Percentiles rank a stretch among this genome's conserved stretches.
phyloP scores from a whole-genome alignment of 2,329 filamentous ascomycete species.

The Exophiala mesophila region DNA sequence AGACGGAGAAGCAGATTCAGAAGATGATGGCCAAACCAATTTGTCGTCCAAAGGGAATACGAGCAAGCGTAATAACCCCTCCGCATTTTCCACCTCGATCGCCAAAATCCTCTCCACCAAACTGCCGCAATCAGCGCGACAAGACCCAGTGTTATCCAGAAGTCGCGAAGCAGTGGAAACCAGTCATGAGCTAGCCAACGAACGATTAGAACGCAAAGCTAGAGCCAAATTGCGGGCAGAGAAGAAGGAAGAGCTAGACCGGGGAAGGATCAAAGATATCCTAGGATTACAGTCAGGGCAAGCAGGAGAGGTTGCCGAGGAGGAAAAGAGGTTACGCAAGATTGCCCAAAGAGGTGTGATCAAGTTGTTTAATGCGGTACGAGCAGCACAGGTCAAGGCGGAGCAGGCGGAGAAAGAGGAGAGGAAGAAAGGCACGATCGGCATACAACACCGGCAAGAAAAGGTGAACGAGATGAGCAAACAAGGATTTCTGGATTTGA shows the following conservation, averaged over 20 bases:
- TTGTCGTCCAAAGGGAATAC: slow-evolving; percentile 31
- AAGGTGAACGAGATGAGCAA: slow-evolving; percentile 94
- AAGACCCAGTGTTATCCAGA: slow-evolving; percentile 86
- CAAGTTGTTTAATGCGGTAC: slow-evolving; percentile 91
- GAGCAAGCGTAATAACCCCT: slow-evolving; percentile 81
- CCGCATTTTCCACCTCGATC: slow-evolving; percentile 86
- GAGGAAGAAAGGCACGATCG: slow-evolving; percentile 68
- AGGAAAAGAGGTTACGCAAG: slow-evolving; percentile 76
- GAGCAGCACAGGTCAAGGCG: slow-evolving; percentile 85
- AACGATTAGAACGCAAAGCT: slow-evolving; percentile 76
- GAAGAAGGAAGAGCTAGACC: slow-evolving; percentile 72
- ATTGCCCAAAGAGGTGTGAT: slow-evolving; percentile 90
- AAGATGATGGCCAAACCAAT: slow-evolving; percentile 36
- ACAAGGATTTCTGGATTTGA: slow-evolving; percentile 91
- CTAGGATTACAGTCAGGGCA: slow-evolving; percentile 57
- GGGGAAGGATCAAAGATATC: slow-evolving; percentile 83
- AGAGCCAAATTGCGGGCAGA: slow-evolving; percentile 73
- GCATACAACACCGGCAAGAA: slow-evolving; percentile 74
- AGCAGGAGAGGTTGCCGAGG: slow-evolving; percentile 54
- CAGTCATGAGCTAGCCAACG: slow-evolving; percentile 66
- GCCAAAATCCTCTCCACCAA: slow-evolving; percentile 90
- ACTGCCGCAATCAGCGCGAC: slow-evolving; percentile 71
- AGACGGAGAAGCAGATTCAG: slow-evolving; percentile 36
- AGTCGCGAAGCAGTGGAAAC: slow-evolving; percentile 69
- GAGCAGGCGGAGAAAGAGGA: slow-evolving; percentile 65